These are phyloP conservation scores for Macrolepiota dolichaula DNA, from an alignment of 768 basidiomycete genomes.

Conservation along the genomic window DNA sequence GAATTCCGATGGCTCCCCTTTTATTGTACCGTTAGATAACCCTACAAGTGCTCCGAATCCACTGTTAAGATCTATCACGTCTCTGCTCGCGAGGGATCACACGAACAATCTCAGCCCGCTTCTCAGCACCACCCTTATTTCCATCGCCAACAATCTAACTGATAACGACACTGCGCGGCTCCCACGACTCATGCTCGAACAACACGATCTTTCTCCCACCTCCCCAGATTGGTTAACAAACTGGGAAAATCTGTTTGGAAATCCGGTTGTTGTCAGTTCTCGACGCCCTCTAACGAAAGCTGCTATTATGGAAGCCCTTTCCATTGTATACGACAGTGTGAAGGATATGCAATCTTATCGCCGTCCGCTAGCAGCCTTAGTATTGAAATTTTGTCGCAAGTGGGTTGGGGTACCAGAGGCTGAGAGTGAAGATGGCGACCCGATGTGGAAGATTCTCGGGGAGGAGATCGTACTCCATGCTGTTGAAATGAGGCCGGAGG, in stretches of 20 bases:
- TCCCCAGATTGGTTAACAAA: conserved; percentile 68
- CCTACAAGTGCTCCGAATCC: conserved; percentile 55
- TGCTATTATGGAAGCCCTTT: conserved; percentile 55
- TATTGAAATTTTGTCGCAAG: conserved; percentile 41
- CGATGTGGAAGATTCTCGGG: conserved; percentile 58
- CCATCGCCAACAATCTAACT: conserved; percentile 64
- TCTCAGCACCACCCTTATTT: conserved; percentile 60
- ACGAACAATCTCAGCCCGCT: conserved; percentile 54
- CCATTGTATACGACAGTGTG: conserved; percentile 59
- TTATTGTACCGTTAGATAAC: conserved; percentile 47
- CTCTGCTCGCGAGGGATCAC: conserved; percentile 63
- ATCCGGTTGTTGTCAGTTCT: conserved; percentile 38
- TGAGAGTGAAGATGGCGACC: conserved; percentile 34
- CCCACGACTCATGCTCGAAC: conserved; percentile 58
- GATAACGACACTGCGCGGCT: conserved; percentile 66
- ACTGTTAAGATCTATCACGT: conserved; percentile 60
- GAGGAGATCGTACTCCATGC: conserved; percentile 63
- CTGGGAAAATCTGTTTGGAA: conserved; percentile 58
- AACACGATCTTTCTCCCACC: conserved; percentile 68
- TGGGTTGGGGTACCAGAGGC: conserved; percentile 23
- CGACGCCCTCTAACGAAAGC: conserved; percentile 50
- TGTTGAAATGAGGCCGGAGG: conserved; percentile 31
- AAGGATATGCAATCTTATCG: conserved; percentile 70
- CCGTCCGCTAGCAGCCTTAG: conserved; percentile 46
- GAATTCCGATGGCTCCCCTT: conserved; percentile 27